Evolutionary conservation across 148 eudicot species (phyloP).

Genomic region (Rhododendron williamsianum): DNA sequence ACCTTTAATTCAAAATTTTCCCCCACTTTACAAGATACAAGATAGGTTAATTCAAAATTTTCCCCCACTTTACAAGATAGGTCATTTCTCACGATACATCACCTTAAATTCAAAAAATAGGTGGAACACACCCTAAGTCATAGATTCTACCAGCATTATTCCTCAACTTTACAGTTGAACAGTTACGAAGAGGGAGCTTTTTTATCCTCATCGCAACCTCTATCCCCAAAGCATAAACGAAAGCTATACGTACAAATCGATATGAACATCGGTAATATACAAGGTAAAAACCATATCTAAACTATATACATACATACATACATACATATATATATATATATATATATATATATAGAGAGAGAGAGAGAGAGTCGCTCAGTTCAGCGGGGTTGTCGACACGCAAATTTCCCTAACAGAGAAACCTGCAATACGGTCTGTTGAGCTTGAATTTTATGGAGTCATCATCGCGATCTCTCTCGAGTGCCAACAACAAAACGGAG

Average conservation of each 20-base stretch:
- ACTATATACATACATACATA: neutral
- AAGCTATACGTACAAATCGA: neutral
- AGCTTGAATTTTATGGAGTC: slow-evolving; percentile 65
- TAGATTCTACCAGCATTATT: slow-evolving; percentile 13
- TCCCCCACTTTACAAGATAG: no score
- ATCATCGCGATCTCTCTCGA: slow-evolving; percentile 36
- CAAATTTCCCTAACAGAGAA: slow-evolving; percentile 19
- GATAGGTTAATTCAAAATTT: no score
- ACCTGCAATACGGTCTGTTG: slow-evolving; percentile 80
- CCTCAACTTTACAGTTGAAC: neutral
- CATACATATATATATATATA: neutral
- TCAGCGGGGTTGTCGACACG: slow-evolving; percentile 21
- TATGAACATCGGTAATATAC: neutral
- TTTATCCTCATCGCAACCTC: slow-evolving; percentile 26
- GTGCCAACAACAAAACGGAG: neutral
- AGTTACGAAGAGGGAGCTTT: slow-evolving; percentile 22
- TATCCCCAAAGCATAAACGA: neutral
- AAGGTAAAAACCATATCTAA: neutral
- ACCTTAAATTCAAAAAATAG: no score
- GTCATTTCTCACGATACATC: no score
- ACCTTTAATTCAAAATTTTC: no score
- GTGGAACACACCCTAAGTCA: neutral
- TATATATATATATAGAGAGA: neutral
- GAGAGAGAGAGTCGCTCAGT: slow-evolving; percentile 7
- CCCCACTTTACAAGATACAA: no score